phyloP scores from a whole-genome alignment of 2,329 filamentous ascomycete species.

The Monilinia fructigena region DNA sequence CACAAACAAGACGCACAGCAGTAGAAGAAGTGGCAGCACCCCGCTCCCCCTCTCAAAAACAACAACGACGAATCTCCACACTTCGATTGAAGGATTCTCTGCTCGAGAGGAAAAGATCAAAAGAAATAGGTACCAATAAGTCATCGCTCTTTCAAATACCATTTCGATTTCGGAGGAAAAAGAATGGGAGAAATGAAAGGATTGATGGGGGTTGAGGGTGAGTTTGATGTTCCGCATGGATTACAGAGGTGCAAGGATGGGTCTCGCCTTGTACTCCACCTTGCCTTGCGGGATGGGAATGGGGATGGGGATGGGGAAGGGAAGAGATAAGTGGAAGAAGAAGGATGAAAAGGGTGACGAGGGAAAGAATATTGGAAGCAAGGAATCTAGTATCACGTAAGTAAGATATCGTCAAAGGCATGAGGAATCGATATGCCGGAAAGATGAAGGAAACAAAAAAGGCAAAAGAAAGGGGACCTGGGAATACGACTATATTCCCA shows the following conservation, averaged over 20 bases:
- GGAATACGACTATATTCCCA: conserved; percentile 12
- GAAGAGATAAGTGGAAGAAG: too few relatives aligned
- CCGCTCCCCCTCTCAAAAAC: not conserved
- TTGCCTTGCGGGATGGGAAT: conserved; percentile 72
- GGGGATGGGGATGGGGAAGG: conserved; percentile 11
- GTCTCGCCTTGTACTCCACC: conserved; percentile 75
- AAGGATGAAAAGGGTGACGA: too few relatives aligned
- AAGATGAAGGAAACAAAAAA: not conserved
- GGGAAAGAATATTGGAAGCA: too few relatives aligned
- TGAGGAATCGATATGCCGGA: not conserved
- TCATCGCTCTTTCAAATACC: not conserved
- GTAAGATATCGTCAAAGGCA: not conserved
- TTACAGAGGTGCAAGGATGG: conserved; percentile 74
- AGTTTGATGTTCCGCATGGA: conserved; percentile 65
- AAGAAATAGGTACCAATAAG: conserved; percentile 8
- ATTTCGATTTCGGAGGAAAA: not conserved
- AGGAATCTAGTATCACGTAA: too few relatives aligned
- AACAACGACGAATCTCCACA: conserved; percentile 6
- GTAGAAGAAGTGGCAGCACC: not conserved
- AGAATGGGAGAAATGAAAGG: not conserved
- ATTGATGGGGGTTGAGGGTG: conserved; percentile 12
- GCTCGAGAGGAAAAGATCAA: too few relatives aligned
- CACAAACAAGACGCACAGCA: not conserved
- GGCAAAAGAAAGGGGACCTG: not conserved
- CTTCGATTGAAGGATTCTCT: not conserved